Percentiles rank a stretch among this genome's conserved stretches.
phyloP scores from a whole-genome alignment of 169 alveolate genomes.

The Cryptosporidium felis region DNA sequence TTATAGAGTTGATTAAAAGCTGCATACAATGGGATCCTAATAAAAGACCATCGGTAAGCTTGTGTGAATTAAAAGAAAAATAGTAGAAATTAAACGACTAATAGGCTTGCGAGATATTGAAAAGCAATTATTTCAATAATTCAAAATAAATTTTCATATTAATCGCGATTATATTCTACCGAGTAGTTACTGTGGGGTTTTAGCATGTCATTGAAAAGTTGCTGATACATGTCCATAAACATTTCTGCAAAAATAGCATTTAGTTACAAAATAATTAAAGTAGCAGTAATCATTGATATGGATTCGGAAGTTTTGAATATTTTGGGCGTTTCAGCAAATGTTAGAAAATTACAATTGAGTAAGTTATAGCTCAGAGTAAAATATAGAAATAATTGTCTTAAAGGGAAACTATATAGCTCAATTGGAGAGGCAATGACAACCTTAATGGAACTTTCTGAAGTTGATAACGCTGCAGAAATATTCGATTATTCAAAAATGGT shows the following conservation, averaged over 20 bases:
- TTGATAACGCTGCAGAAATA: conserved; percentile 20
- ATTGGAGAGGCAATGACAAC: conserved; percentile 20
- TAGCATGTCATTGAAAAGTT: conserved; percentile 8
- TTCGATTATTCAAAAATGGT: conserved; percentile 29
- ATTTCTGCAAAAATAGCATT: too few relatives aligned
- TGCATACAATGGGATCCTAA: conserved; percentile 63
- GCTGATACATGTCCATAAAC: too few relatives aligned
- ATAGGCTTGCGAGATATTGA: conserved; percentile 29
- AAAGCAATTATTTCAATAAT: not conserved
- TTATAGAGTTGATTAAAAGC: conserved; percentile 3
- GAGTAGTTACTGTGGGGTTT: conserved; percentile 70
- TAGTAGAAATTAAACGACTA: not conserved
- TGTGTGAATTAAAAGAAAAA: not conserved
- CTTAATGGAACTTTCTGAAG: conserved; percentile 15
- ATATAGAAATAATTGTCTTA: not conserved
- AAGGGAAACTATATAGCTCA: conserved; percentile 4
- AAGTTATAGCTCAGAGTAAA: not conserved
- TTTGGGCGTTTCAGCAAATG: conserved; percentile 2
- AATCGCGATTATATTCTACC: not conserved
- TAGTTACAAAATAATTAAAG: not conserved
- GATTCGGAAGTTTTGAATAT: not conserved
- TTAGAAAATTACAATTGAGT: not conserved
- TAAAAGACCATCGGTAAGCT: conserved; percentile 65
- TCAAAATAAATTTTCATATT: not conserved
- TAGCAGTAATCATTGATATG: not conserved